Conservation (phyloP, 2,329 filamentous ascomycete species). For the Neophaeococcomyces mojaviensis region DNA sequence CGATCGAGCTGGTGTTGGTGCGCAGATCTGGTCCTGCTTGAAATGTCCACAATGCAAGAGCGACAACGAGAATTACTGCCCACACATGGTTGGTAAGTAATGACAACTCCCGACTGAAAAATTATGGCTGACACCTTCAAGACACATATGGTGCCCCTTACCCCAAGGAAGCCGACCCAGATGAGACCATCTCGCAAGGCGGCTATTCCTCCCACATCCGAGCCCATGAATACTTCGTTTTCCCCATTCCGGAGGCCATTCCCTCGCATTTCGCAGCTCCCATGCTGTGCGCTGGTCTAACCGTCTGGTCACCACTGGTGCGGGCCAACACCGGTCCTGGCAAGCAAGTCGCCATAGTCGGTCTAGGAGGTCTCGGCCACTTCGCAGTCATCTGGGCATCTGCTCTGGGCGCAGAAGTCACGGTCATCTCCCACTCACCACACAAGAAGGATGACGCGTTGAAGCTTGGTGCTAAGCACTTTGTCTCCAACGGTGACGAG, state of each 20-base stretch:
- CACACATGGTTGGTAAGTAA: conserved; percentile 34
- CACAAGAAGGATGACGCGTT: conserved; percentile 53
- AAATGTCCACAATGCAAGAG: conserved; percentile 58
- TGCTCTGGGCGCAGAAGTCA: conserved; percentile 57
- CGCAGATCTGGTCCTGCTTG: conserved; percentile 58
- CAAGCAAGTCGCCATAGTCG: conserved; percentile 35
- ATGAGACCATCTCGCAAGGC: conserved; percentile 58
- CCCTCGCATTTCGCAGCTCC: conserved; percentile 38
- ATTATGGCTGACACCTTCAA: conserved; percentile 17
- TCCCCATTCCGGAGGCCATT: conserved; percentile 65
- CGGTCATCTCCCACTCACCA: conserved; percentile 53
- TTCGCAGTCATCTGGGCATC: conserved; percentile 64
- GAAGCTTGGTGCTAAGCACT: conserved; percentile 54
- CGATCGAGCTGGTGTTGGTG: conserved; percentile 61
- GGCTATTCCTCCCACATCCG: conserved; percentile 63
- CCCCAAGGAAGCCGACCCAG: conserved; percentile 38
- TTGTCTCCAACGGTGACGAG: conserved; percentile 51
- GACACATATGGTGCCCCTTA: conserved; percentile 46
- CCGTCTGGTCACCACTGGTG: conserved; percentile 69
- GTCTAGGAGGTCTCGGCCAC: conserved; percentile 60
- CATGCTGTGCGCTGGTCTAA: conserved; percentile 69
- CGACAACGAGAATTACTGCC: conserved; percentile 63
- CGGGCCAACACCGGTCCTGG: conserved; percentile 68
- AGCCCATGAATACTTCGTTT: conserved; percentile 67
- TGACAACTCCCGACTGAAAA: background rate